phyloP scores from a whole-genome alignment of 352 stramenopile genomes.

The Phytophthora litchii region DNA sequence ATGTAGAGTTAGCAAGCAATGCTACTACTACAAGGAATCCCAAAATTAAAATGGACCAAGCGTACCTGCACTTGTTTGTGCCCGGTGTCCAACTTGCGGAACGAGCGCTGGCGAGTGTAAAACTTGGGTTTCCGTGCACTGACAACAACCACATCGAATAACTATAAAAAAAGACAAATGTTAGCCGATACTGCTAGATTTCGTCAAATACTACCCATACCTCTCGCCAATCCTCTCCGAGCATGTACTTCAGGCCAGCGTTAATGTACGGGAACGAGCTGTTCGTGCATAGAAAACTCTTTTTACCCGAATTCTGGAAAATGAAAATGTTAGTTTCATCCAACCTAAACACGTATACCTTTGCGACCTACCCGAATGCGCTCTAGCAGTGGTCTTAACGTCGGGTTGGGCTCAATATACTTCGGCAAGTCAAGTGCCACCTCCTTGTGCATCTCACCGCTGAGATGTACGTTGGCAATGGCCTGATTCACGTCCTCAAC shows the following conservation, averaged over 20 bases:
- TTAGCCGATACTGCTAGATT: neutral
- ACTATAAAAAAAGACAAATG: constrained; percentile 22
- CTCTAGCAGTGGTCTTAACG: constrained; percentile 83
- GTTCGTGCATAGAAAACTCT: constrained; percentile 94
- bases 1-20: neutral
- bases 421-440: constrained; percentile 82
- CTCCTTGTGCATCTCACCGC: constrained; percentile 91
- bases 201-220: constrained; percentile 15
- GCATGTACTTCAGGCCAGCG: constrained; percentile 91
- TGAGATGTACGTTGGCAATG: constrained; percentile 91
- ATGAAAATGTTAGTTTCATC: neutral
- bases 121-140: constrained; percentile 93
- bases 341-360: neutral
- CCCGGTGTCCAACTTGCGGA: constrained; percentile 71
- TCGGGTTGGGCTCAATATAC: constrained; percentile 91
- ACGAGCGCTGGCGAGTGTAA: constrained; percentile 86
- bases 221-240: constrained; percentile 90
- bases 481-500: constrained; percentile 90
- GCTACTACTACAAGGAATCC: neutral
- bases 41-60: neutral
- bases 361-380: constrained; percentile 54
- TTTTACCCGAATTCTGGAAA: constrained; percentile 80
- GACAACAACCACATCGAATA: constrained; percentile 91
- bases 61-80: constrained; percentile 68
- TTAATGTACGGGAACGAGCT: constrained; percentile 95